Evolutionary conservation across 2,329 filamentous ascomycete genomes (phyloP).

Genomic region (Colletotrichum lini): DNA sequence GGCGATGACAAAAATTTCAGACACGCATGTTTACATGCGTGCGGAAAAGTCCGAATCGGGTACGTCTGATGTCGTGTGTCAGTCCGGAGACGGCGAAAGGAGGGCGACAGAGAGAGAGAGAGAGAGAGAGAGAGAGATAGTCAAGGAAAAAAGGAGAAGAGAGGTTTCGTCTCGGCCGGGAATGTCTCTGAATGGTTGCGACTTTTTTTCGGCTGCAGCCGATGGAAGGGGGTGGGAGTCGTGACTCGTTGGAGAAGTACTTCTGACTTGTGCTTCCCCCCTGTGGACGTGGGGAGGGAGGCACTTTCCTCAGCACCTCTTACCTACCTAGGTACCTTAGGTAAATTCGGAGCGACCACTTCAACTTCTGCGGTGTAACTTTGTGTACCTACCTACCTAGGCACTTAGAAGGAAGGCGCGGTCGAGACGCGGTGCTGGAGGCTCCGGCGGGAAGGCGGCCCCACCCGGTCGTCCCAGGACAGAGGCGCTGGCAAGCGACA

Average conservation of each 20-base stretch:
- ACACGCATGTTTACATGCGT: conserved; percentile 19
- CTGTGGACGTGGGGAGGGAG: not conserved
- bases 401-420: not conserved
- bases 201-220: conserved; percentile 5
- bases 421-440: conserved; percentile 9
- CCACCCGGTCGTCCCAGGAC: conserved; percentile 21
- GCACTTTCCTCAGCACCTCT: not conserved
- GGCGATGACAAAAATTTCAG: conserved; percentile 7
- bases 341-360: too few species aligned
- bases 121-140: not conserved
- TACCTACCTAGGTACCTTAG: too few species aligned
- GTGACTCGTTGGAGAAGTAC: conserved; percentile 19
- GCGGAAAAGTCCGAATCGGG: not conserved
- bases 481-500: too few species aligned
- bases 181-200: conserved; percentile 37
- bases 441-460: conserved; percentile 25
- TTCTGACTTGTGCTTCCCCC: not conserved
- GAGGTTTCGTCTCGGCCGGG: conserved; percentile 24
- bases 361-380: too few species aligned
- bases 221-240: not conserved
- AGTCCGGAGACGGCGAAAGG: conserved; percentile 31
- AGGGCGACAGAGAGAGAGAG: not conserved
- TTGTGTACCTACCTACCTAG: too few species aligned
- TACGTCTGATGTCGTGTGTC: conserved; percentile 11
- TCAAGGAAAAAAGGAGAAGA: not conserved